Percentiles rank a stretch among this genome's conserved stretches.
These are phyloP conservation scores for Penicillium sp. DNA, from an alignment of 2,329 filamentous ascomycete species.

Conservation along the genomic window DNA sequence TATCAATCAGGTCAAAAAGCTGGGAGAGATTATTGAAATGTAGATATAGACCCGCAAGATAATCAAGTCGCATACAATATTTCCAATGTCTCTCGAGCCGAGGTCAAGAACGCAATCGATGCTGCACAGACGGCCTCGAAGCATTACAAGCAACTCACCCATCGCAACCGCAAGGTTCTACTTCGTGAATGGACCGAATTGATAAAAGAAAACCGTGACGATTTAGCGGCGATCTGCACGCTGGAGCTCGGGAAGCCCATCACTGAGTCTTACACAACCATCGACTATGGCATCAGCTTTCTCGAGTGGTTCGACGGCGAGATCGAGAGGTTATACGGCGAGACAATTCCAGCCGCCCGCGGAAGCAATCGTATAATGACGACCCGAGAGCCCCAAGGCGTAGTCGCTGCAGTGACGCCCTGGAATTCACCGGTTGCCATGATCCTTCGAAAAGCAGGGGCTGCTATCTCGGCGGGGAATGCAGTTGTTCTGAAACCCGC, in stretches of 20 bases:
- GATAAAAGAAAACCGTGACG: constrained; percentile 18
- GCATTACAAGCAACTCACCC: constrained; percentile 54
- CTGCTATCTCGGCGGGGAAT: constrained; percentile 30
- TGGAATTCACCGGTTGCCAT: constrained; percentile 12
- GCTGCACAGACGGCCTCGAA: constrained; percentile 53
- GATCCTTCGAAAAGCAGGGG: constrained; percentile 30
- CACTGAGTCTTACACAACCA: constrained; percentile 16
- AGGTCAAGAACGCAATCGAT: neutral
- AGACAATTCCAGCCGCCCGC: constrained; percentile 48
- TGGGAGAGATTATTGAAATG: neutral
- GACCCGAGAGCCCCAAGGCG: constrained; percentile 30
- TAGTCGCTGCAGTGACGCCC: constrained; percentile 23
- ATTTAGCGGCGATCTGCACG: constrained; percentile 49
- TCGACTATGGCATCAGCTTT: constrained; percentile 18
- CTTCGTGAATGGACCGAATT: constrained; percentile 22
- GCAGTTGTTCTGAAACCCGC: constrained; percentile 57
- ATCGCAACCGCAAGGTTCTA: constrained; percentile 21
- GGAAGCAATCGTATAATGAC: constrained; percentile 20
- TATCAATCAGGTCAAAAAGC: neutral
- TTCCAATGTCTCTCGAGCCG: neutral
- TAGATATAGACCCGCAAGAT: neutral
- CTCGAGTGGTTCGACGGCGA: constrained; percentile 57
- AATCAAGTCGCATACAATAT: constrained; percentile 2
- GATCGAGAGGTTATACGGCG: constrained; percentile 54
- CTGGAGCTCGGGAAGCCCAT: constrained; percentile 19